Evolutionary conservation across 139 green algal species (phyloP), one percentile per base, ranked within the genome.

Genomic region (Raphidocelis subcapitata): DNA sequence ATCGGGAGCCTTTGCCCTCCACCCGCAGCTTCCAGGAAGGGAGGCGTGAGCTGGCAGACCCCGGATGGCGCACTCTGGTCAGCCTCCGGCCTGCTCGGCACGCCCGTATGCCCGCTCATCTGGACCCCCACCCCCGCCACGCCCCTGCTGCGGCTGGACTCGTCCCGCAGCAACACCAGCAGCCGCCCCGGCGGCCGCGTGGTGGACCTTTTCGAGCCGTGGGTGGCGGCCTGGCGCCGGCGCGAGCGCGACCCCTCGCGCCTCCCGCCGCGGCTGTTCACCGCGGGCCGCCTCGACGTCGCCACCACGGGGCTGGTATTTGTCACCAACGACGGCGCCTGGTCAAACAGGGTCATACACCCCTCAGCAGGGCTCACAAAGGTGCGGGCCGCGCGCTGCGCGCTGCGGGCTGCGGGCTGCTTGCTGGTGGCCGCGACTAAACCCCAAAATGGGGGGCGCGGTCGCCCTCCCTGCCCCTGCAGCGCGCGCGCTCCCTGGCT

Each of bases 271-370:
- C 84, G 95, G 26, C 83, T 99, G 4, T 98, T 97, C 86, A 96
- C 92, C 3, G 95, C 98, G 51, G 95, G 95, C 5, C 84, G 94
- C 3, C 82, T 99, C 57, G 95, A 99, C 69, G 93, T 95, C 5
- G 72, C 85, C 18, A 91, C 91, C 14, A 88, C 86, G 5, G 95
- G 95, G 0, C 88, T 99, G 32, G 82, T 99, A 28, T 85, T 99
- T 18, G 82, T 99, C 26, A 99, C 95, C 5, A 99, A 99, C 65
- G 95, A 99, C 69, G 95, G 95, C 67, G 73, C 83, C 52, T 82
- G 66, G 74, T 32, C 61, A 3, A 41, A 82, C 54, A 5, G 59
- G 5, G 26, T n/a, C 59, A 65, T 24, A 49, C 41, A 49, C 12
- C 41, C 41, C 41, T 49, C 41, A 20, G 41, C 41, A 12, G 41